These are phyloP conservation scores for Lichina pygmaea DNA, from an alignment of 495 filamentous ascomycete species.

Conservation along the genomic window DNA sequence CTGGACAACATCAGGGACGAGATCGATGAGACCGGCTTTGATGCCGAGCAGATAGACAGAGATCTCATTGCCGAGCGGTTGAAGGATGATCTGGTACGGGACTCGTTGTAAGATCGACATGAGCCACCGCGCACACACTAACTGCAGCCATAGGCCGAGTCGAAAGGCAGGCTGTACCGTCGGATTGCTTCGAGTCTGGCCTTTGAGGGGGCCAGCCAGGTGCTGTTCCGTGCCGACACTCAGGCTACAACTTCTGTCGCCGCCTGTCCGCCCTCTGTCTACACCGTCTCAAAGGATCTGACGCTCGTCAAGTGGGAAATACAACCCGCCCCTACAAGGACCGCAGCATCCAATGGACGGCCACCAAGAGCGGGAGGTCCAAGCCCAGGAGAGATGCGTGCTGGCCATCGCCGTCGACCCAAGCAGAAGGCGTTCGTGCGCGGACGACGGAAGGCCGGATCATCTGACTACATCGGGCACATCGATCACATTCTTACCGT, in stretches of 20 bases:
- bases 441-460: conserved; percentile 33
- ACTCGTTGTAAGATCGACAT: neutral
- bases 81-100: conserved; percentile 54
- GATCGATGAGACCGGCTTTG: conserved; percentile 59
- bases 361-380: conserved; percentile 1
- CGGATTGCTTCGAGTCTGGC: conserved; percentile 42
- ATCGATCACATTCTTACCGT: conserved; percentile 49
- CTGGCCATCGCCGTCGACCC: conserved; percentile 39
- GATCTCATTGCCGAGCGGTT: conserved; percentile 76
- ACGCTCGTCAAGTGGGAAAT: conserved; percentile 72
- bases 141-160: conserved; percentile 29
- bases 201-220: conserved; percentile 31
- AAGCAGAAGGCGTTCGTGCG: conserved; percentile 37
- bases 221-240: conserved; percentile 51
- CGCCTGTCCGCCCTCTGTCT: conserved; percentile 47
- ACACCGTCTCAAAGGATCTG: conserved; percentile 69
- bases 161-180: conserved; percentile 71
- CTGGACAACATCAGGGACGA: conserved; percentile 70
- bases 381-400: conserved; percentile 7
- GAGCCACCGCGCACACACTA: neutral
- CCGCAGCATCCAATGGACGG: conserved; percentile 3
- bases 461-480: conserved; percentile 45
- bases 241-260: conserved; percentile 56
- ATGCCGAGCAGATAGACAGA: conserved; percentile 76
- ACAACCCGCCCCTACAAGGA: conserved; percentile 3